Conservation (phyloP, 345 rosid species). For the Gossypium arboreum region DNA sequence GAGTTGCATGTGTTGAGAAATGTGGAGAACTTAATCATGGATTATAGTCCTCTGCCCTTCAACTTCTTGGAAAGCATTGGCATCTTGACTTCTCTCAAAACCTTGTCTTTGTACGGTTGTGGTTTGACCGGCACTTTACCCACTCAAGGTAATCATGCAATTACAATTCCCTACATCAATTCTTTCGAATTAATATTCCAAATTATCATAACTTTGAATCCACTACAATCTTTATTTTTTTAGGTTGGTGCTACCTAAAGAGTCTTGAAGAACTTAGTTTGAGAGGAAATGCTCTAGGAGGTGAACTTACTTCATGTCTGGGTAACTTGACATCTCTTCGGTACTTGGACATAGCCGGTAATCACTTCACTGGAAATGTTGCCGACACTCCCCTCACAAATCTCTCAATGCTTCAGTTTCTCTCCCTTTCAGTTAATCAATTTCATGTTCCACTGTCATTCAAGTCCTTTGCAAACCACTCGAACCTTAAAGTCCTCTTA, state of each 20-base stretch:
- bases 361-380: not conserved
- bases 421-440: not conserved
- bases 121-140: not conserved
- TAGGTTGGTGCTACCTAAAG: not conserved
- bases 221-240: not conserved
- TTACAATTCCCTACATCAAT: not conserved
- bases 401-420: not conserved
- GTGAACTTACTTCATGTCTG: slow-evolving; percentile 2
- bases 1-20: not conserved
- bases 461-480: not conserved
- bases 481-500: not conserved
- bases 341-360: not conserved
- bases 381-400: slow-evolving; percentile 3
- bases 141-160: not conserved
- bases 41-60: not conserved
- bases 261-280: not conserved
- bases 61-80: not conserved
- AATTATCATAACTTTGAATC: not conserved
- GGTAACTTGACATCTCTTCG: not conserved
- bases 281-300: not conserved
- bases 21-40: not conserved
- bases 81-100: not conserved
- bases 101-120: too few species aligned
- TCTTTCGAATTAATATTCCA: too few species aligned
- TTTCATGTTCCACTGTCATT: not conserved